A percentile compares a stretch with the other conserved stretches of the same genome.
Evolutionary conservation across 192 early-diverging fungal genomes (phyloP).

Genomic region (Coemansia sp.): DNA sequence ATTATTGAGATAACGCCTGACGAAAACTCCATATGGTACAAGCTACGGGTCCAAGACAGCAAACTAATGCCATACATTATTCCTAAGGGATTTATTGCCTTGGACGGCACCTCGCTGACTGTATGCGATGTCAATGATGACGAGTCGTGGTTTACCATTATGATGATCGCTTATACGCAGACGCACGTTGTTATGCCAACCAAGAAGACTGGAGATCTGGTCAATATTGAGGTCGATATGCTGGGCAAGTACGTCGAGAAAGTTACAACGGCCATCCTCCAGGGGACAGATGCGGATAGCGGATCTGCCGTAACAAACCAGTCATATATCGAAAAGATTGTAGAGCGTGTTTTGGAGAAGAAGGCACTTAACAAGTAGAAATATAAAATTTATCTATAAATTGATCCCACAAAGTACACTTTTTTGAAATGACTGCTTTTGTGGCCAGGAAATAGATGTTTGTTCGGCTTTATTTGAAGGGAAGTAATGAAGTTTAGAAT

Average conservation of each 20-base stretch:
- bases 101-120: slow-evolving; percentile 95
- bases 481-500: too few relatives aligned
- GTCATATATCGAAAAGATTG: slow-evolving; percentile 44
- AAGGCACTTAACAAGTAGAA: not conserved
- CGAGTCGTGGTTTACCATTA: slow-evolving; percentile 78
- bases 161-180: slow-evolving; percentile 96
- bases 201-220: slow-evolving; percentile 66
- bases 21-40: slow-evolving; percentile 80
- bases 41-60: slow-evolving; percentile 59
- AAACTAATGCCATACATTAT: slow-evolving; percentile 80
- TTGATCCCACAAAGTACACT: not conserved
- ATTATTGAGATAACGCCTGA: slow-evolving; percentile 79
- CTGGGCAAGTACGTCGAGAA: slow-evolving; percentile 94
- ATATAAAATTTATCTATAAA: not conserved
- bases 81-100: slow-evolving; percentile 90
- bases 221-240: slow-evolving; percentile 98
- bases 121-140: slow-evolving; percentile 82
- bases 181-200: slow-evolving; percentile 73
- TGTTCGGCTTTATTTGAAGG: too few relatives aligned
- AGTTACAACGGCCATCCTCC: slow-evolving; percentile 60
- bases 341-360: slow-evolving; percentile 41
- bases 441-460: too few relatives aligned
- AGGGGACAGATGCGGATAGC: slow-evolving; percentile 9
- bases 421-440: not conserved
- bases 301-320: slow-evolving; percentile 5